Evolutionary conservation across 2,329 filamentous ascomycete genomes (phyloP).

Genomic region (Pseudonectria buxi): DNA sequence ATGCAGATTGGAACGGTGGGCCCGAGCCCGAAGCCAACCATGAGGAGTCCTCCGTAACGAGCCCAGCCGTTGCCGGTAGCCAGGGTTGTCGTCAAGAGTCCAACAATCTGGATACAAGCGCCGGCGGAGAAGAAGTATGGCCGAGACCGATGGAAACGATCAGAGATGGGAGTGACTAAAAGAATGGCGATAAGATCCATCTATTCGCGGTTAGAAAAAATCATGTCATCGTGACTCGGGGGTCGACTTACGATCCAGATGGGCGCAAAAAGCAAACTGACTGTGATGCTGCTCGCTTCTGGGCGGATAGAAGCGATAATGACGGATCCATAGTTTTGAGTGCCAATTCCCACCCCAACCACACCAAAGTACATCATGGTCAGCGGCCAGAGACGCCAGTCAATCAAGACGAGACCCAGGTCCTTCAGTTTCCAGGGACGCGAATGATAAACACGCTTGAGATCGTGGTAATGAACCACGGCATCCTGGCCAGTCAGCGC

Average conservation of each 20-base stretch:
- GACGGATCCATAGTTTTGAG: slow-evolving; percentile 79
- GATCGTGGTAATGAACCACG: slow-evolving; percentile 72
- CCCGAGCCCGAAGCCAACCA: slow-evolving; percentile 84
- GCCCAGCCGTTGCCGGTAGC: slow-evolving; percentile 67
- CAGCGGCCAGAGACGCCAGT: slow-evolving; percentile 85
- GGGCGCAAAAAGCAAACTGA: slow-evolving; percentile 79
- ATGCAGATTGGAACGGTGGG: slow-evolving; percentile 90
- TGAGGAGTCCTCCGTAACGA: slow-evolving; percentile 79
- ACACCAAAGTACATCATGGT: slow-evolving; percentile 92
- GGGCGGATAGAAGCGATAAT: slow-evolving; percentile 78
- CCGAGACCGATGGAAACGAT: slow-evolving; percentile 76
- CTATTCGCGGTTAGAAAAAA: slow-evolving; percentile 29
- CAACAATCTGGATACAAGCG: slow-evolving; percentile 71
- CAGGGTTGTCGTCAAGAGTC: slow-evolving; percentile 73
- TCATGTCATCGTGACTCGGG: background rate
- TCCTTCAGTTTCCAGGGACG: slow-evolving; percentile 68
- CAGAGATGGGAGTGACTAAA: slow-evolving; percentile 75
- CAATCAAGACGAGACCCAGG: slow-evolving; percentile 62
- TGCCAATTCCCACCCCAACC: slow-evolving; percentile 85
- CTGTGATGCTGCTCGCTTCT: slow-evolving; percentile 61
- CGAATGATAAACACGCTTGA: slow-evolving; percentile 72
- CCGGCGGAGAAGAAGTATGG: slow-evolving; percentile 75
- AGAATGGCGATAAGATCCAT: slow-evolving; percentile 87
- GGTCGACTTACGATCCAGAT: slow-evolving; percentile 72
- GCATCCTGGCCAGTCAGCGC: slow-evolving; percentile 73